Evolutionary conservation across 495 filamentous ascomycete genomes (phyloP).

Genomic region (Tuber aestivum): DNA sequence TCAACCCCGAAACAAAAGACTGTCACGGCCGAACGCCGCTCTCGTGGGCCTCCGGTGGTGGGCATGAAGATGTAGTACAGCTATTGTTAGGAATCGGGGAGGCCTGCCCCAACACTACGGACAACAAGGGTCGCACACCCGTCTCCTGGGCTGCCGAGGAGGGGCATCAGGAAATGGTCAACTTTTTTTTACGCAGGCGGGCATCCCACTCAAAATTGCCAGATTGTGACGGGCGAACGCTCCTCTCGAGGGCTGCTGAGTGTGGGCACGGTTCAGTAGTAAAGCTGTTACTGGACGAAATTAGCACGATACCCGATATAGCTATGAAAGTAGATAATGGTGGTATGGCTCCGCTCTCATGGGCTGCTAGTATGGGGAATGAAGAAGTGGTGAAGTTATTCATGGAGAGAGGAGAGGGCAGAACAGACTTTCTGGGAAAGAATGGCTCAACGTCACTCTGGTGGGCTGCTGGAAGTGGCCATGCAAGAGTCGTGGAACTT

Average conservation of each 20-base stretch:
- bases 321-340: constrained; percentile 9
- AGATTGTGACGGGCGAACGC: constrained; percentile 19
- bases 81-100: constrained; percentile 26
- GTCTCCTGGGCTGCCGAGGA: constrained; percentile 22
- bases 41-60: constrained; percentile 24
- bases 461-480: constrained; percentile 27
- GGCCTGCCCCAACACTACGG: constrained; percentile 7
- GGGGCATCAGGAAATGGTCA: constrained; percentile 19
- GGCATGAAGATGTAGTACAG: constrained; percentile 28
- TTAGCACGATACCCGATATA: no score
- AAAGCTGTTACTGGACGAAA: constrained; percentile 23
- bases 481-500: constrained; percentile 8
- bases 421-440: constrained; percentile 11
- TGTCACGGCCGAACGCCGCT: constrained; percentile 36
- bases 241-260: constrained; percentile 23
- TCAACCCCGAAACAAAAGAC: constrained; percentile 28
- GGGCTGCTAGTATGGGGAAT: constrained; percentile 26
- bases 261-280: constrained; percentile 30
- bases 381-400: constrained; percentile 30
- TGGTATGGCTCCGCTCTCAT: constrained; percentile 30
- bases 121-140: constrained; percentile 2
- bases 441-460: constrained; percentile 19
- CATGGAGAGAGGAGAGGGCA: constrained; percentile 20
- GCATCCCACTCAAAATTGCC: constrained; percentile 10
- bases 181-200: not conserved